Evolutionary conservation across 495 filamentous ascomycete genomes (phyloP).

Genomic region (Podospora australis): DNA sequence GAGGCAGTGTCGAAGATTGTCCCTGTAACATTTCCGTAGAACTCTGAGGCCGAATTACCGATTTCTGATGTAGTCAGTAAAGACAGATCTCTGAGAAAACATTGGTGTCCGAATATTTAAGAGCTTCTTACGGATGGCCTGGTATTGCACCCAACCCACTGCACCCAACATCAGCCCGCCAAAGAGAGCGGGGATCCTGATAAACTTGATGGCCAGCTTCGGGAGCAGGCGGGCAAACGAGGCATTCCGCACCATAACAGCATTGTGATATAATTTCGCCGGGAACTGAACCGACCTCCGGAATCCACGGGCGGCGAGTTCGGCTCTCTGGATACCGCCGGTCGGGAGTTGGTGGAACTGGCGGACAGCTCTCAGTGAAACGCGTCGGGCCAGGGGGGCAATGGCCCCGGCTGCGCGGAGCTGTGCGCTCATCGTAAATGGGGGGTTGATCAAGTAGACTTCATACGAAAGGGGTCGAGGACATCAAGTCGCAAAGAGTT

Average conservation of each 20-base stretch:
- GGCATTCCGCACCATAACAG: constrained; percentile 73
- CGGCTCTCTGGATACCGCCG: constrained; percentile 62
- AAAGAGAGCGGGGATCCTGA: constrained; percentile 81
- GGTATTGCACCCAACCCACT: constrained; percentile 89
- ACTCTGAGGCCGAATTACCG: constrained; percentile 77
- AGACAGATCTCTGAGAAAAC: too few relatives aligned
- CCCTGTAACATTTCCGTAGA: constrained; percentile 66
- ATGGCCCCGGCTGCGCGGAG: constrained; percentile 67
- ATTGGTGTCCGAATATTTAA: not conserved
- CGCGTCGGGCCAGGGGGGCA: constrained; percentile 53
- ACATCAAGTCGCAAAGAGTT: not conserved
- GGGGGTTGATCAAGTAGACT: constrained; percentile 1
- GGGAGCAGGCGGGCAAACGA: constrained; percentile 86
- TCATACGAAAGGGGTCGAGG: constrained; percentile 14
- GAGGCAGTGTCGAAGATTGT: constrained; percentile 59
- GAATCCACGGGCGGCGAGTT: constrained; percentile 52
- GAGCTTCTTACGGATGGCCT: constrained; percentile 72
- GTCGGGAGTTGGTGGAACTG: constrained; percentile 59
- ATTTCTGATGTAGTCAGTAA: constrained; percentile 56
- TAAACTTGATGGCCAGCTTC: constrained; percentile 79
- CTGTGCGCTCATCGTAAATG: constrained; percentile 69
- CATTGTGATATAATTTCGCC: constrained; percentile 76
- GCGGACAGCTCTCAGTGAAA: constrained; percentile 50
- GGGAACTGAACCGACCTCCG: constrained; percentile 65
- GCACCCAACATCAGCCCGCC: constrained; percentile 82